Base-by-base conservation (phyloP, 306 rosid species). In the Acacia crassicarpa region DNA sequence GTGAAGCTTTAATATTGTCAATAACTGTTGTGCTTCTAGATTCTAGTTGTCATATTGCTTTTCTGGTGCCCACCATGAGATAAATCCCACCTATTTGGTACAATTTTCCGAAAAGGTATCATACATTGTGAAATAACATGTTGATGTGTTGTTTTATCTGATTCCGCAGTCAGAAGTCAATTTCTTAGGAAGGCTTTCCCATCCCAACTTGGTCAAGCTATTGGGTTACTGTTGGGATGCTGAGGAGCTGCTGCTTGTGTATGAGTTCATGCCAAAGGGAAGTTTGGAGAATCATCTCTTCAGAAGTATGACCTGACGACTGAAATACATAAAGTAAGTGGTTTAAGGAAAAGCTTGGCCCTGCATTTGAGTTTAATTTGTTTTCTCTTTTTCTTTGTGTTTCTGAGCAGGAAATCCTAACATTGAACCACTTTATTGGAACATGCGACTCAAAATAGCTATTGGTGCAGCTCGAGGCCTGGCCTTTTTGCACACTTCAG, bases 211-310 rank as follows among this genome's bases (percentile, higher is more conserved):
- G 76, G 98, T 95, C 35, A 93, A 72, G 85, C 86, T 95, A 62
- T 76, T 93, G 74, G 99, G 99, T 68, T 93, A 88, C 72, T 95
- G 97, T 67, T 80, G 86, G 88, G 92, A 95, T 11, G 90, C 83
- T 23, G 77, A 49, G 45, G 97, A 92, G 72, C 86, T 95, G 53
- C 99, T 95, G 12, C 99, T 95, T 81, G 97, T 93, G 51, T 95
- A 95, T 61, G 98, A 95, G 87, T 95, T 86, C 87, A 84, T 95
- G 97, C 86, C 83, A 62, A 90, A 44, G 81, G 99, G 99, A 71
- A 95, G 98, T 89, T 88, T 95, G 91, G 98, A 95, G 89, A 89
- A 83, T 78, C 97, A 93, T 84, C 97, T 95, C 25, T 93, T 95
- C 74, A 81, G 95, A 91, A 89, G 99, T 95, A 92, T 19, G 91